phyloP scores from a whole-genome alignment of 148 eudicot genomes.

The Persicaria tinctoria region DNA sequence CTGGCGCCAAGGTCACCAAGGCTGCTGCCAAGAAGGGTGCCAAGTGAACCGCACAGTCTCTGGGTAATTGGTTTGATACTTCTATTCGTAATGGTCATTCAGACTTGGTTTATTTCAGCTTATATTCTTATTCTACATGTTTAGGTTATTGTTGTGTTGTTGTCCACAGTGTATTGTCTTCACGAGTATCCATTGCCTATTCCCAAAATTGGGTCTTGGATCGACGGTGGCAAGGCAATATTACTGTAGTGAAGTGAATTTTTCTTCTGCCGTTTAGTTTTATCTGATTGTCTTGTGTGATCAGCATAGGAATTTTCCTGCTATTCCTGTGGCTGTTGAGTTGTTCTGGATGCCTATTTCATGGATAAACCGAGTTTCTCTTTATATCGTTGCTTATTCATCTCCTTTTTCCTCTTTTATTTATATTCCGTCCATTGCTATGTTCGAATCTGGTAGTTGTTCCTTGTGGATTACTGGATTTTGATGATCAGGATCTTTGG shows the following conservation, averaged over 20 bases:
- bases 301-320: background rate
- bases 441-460: no score
- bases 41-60: background rate
- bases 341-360: no score
- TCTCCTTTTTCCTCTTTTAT: no score
- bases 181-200: background rate
- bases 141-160: background rate
- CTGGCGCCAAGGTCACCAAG: conserved; percentile 39
- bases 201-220: conserved; percentile 12
- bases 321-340: background rate
- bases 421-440: no score
- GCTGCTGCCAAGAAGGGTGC: conserved; percentile 39
- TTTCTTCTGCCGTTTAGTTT: no score
- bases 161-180: background rate
- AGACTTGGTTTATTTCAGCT: background rate
- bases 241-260: background rate
- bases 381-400: no score
- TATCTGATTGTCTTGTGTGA: no score
- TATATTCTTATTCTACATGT: background rate
- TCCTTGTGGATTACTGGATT: no score
- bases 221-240: conserved; percentile 9
- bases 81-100: background rate
- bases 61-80: background rate
- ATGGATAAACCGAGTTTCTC: no score
- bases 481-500: no score